Base-by-base conservation (phyloP, 148 eudicot species). In the Rhododendron molle region DNA sequence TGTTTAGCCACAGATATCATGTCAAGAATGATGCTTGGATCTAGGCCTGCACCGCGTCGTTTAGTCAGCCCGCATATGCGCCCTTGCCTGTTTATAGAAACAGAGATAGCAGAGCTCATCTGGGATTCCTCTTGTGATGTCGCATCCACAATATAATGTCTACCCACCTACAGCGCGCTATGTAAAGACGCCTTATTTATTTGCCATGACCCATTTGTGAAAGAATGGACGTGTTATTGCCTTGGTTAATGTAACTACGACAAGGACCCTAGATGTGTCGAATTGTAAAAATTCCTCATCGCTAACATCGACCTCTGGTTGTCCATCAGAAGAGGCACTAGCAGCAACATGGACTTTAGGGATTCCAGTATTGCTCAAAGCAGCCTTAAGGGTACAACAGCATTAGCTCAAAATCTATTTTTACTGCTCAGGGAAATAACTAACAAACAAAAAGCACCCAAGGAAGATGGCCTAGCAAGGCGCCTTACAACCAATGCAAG, bases 231-330 rank as follows among this genome's bases (percentile, higher is more conserved):
- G 28, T n/a, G 30, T 74, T 83, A 93, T 74, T 83, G 92, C 99
- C 97, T 95, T 94, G 80, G 98, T 94, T 85, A 96, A 90, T 26
- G 97, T 95, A 76, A 95, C 88, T 81, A 96, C 92, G 77, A 95
- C 97, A 16, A 96, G 99, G 83, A 97, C 90, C 13, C 87, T 87
- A 21, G 96, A 86, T 23, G 98, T 93, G 91, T 97, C 98, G 58
- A 97, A 94, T 88, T 93, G 93, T 54, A 92, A 84, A 89, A 93
- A 94, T 90, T 97, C 99, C 83, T 97, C 98, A 83, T 95, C 96
- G 43, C 99, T 95, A 28, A 94, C 86, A 79, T 94, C 98, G 85
- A 95, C 90, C 89, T 97, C 98, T 60, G 98, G 98, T 85, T 92
- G 93, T 86, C 92, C 95, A 83, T 92, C 91, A 30, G 95, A 87